Percentiles rank a stretch among this genome's conserved stretches.
phyloP scores from a whole-genome alignment of 331 rosid species.

The Stylosanthes scabra region DNA sequence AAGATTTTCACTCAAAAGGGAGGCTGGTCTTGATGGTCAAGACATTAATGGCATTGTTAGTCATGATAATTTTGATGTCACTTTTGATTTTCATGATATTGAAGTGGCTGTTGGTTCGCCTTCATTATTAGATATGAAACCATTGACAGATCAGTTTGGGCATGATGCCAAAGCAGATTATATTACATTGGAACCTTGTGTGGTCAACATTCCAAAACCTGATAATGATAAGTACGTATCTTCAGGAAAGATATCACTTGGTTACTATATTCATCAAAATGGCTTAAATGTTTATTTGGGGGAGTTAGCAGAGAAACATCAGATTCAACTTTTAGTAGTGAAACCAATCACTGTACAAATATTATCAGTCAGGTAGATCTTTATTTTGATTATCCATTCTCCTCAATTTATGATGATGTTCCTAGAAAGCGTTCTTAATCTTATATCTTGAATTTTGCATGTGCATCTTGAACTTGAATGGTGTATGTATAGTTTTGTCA shows the following conservation, averaged over 20 bases:
- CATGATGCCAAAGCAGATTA: conserved; percentile 50
- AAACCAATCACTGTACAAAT: conserved; percentile 64
- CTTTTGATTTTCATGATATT: conserved; percentile 62
- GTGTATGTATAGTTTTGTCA: too few relatives aligned
- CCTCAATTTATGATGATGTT: conserved; percentile 29
- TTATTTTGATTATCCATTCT: conserved; percentile 20
- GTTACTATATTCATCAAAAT: conserved; percentile 59
- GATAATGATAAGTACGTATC: conserved; percentile 60
- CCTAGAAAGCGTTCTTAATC: not conserved
- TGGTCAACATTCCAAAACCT: conserved; percentile 56
- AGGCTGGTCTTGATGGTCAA: conserved; percentile 44
- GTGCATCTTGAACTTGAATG: too few relatives aligned
- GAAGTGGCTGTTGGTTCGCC: conserved; percentile 73
- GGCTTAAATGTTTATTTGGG: conserved; percentile 71
- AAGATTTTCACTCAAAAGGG: conserved; percentile 56
- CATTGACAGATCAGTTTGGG: conserved; percentile 46
- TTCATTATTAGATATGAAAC: conserved; percentile 51
- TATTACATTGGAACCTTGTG: conserved; percentile 61
- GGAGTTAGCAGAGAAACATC: conserved; percentile 50
- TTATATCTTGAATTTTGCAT: not conserved
- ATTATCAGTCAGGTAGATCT: conserved; percentile 66
- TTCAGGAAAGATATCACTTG: conserved; percentile 54
- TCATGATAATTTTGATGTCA: conserved; percentile 54
- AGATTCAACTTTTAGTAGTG: conserved; percentile 58
- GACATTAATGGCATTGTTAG: conserved; percentile 37